phyloP scores from a whole-genome alignment of 2,329 filamentous ascomycete species.

The Geosmithia flava region DNA sequence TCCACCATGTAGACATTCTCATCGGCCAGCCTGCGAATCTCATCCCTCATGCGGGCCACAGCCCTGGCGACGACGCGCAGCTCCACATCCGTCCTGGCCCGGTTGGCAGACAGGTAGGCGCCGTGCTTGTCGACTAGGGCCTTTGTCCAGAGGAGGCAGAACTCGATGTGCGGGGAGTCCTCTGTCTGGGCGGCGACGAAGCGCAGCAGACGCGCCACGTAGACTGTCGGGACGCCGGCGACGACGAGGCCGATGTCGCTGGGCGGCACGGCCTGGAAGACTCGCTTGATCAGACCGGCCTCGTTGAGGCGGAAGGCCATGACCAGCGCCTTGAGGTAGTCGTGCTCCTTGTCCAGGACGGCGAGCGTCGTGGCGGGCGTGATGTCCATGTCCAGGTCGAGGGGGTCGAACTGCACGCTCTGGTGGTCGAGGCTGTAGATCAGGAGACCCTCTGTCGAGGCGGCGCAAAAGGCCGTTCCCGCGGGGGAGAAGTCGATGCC shows the following conservation, averaged over 20 bases:
- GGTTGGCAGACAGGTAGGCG: conserved; percentile 69
- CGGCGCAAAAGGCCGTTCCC: conserved; percentile 83
- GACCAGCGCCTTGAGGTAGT: conserved; percentile 83
- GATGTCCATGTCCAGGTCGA: conserved; percentile 88
- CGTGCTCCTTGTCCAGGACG: conserved; percentile 52
- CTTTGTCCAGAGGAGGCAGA: conserved; percentile 89
- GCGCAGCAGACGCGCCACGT: conserved; percentile 72
- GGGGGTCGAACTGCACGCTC: conserved; percentile 79
- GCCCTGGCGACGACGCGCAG: conserved; percentile 72
- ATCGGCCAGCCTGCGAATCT: conserved; percentile 72
- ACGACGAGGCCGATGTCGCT: conserved; percentile 67
- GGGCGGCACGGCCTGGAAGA: conserved; percentile 75
- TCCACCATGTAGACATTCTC: conserved; percentile 85
- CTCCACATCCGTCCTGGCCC: conserved; percentile 71
- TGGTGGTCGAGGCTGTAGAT: conserved; percentile 79
- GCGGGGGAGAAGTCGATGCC: conserved; percentile 81
- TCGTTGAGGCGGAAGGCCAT: conserved; percentile 98
- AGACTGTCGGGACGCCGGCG: conserved; percentile 67
- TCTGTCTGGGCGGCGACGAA: conserved; percentile 84
- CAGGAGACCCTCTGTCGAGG: conserved; percentile 85
- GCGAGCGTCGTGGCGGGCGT: conserved; percentile 75
- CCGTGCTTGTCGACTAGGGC: conserved; percentile 73
- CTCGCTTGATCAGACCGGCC: conserved; percentile 63
- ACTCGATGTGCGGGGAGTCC: conserved; percentile 85
- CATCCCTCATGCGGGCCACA: conserved; percentile 66